These are phyloP conservation scores for Clavispora fructus DNA, from an alignment of 805 yeast species.

Conservation along the genomic window DNA sequence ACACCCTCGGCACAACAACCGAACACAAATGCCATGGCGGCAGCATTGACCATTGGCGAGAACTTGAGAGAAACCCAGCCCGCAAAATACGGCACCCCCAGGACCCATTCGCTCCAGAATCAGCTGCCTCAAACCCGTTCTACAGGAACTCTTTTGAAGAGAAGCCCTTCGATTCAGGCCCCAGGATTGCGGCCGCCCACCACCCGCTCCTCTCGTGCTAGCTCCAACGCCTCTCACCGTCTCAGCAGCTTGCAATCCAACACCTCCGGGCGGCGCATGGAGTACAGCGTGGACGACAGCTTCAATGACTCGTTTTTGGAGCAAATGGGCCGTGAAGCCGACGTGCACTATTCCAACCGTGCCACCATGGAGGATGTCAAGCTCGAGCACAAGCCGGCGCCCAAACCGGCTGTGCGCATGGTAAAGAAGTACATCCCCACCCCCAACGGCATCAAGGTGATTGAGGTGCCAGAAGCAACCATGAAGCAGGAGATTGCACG, in stretches of 20 bases:
- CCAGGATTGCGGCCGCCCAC: conserved; percentile 1
- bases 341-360: conserved; percentile 25
- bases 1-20: conserved; percentile 32
- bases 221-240: not conserved
- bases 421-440: conserved; percentile 71
- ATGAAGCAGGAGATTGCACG: conserved; percentile 34
- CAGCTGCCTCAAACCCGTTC: conserved; percentile 8
- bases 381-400: conserved; percentile 17
- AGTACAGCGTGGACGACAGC: conserved; percentile 25
- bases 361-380: conserved; percentile 32
- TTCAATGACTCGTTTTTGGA: conserved; percentile 28
- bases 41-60: conserved; percentile 41
- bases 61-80: conserved; percentile 18
- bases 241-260: conserved; percentile 6
- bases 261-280: not conserved
- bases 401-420: conserved; percentile 29
- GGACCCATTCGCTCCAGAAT: conserved; percentile 8
- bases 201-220: not conserved
- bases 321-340: conserved; percentile 20
- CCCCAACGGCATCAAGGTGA: conserved; percentile 60
- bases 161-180: conserved; percentile 11
- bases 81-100: conserved; percentile 8
- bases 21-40: conserved; percentile 36
- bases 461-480: conserved; percentile 59
- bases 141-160: conserved; percentile 11